phyloP scores from a whole-genome alignment of 1,284 basidiomycete genomes.

The Ustilago bromivora region DNA sequence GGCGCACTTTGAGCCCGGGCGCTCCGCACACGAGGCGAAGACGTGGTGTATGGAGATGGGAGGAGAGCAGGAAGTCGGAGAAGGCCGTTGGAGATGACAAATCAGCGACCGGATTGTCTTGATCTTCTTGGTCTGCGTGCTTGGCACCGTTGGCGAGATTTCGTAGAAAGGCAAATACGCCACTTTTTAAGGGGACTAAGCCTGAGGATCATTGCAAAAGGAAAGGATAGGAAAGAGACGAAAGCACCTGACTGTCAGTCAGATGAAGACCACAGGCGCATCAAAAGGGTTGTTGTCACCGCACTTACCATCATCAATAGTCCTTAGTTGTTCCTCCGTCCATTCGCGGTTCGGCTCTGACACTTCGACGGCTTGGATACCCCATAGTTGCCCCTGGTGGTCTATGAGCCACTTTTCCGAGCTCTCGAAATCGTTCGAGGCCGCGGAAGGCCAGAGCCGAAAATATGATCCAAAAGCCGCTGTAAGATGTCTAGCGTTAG shows the following conservation, averaged over 20 bases:
- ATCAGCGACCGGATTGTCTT: slow-evolving; percentile 82
- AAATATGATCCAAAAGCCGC: slow-evolving; percentile 53
- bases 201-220: neutral
- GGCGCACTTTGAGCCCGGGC: slow-evolving; percentile 74
- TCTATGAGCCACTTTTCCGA: slow-evolving; percentile 56
- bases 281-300: neutral
- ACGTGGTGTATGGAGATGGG: slow-evolving; percentile 77
- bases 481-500: slow-evolving; percentile 41
- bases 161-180: slow-evolving; percentile 73
- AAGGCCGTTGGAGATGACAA: slow-evolving; percentile 42
- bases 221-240: neutral
- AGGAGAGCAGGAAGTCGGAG: slow-evolving; percentile 79
- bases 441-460: slow-evolving; percentile 45
- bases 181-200: slow-evolving; percentile 30
- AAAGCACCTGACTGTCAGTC: neutral
- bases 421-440: slow-evolving; percentile 42
- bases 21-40: slow-evolving; percentile 77
- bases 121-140: slow-evolving; percentile 82
- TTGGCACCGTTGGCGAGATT: slow-evolving; percentile 75
- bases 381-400: slow-evolving; percentile 51
- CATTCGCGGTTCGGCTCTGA: slow-evolving; percentile 55
- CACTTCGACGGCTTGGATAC: slow-evolving; percentile 46
- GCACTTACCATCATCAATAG: slow-evolving; percentile 39
- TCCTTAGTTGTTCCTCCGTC: slow-evolving; percentile 44
- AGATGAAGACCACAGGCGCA: neutral